These are phyloP conservation scores for Astragalus membranaceus DNA, from an alignment of 306 rosid species.

Conservation along the genomic window DNA sequence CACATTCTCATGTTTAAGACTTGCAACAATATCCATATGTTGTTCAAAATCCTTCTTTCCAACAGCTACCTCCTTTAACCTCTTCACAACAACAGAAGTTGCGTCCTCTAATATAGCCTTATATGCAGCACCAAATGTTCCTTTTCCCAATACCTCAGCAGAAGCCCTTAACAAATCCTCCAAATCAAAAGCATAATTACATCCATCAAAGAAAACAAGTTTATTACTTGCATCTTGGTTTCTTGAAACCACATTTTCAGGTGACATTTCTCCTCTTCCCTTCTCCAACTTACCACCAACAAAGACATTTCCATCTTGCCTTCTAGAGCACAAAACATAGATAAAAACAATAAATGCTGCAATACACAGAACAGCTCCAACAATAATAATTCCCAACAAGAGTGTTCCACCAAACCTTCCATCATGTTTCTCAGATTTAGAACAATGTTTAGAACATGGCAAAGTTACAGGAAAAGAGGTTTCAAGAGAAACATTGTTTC, in stretches of 20 bases:
- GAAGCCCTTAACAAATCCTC: constrained; percentile 93
- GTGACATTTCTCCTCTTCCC: constrained; percentile 61
- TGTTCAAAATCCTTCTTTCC: constrained; percentile 56
- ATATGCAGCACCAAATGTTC: constrained; percentile 83
- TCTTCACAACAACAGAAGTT: constrained; percentile 71
- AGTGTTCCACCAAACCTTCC: constrained; percentile 25
- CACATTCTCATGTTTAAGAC: constrained; percentile 76
- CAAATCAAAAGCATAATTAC: constrained; percentile 74
- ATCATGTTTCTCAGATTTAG: constrained; percentile 24
- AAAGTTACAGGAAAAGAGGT: constrained; percentile 19
- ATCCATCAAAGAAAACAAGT: constrained; percentile 76
- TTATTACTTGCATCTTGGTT: constrained; percentile 65
- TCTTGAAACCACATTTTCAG: constrained; percentile 66
- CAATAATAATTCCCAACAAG: constrained; percentile 43
- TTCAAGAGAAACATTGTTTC: constrained; percentile 52
- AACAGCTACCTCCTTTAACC: constrained; percentile 73
- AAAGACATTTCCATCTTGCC: constrained; percentile 28
- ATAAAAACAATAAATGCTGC: constrained; percentile 42
- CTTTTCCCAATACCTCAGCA: constrained; percentile 89
- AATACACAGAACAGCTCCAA: constrained; percentile 47
- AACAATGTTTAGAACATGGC: constrained; percentile 17
- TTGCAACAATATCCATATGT: constrained; percentile 72
- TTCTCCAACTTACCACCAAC: constrained; percentile 56
- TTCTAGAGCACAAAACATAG: constrained; percentile 52
- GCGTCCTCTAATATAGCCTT: constrained; percentile 79